These are phyloP conservation scores for Daldinia decipiens DNA, from an alignment of 495 filamentous ascomycete genomes.

Conservation along the genomic window DNA sequence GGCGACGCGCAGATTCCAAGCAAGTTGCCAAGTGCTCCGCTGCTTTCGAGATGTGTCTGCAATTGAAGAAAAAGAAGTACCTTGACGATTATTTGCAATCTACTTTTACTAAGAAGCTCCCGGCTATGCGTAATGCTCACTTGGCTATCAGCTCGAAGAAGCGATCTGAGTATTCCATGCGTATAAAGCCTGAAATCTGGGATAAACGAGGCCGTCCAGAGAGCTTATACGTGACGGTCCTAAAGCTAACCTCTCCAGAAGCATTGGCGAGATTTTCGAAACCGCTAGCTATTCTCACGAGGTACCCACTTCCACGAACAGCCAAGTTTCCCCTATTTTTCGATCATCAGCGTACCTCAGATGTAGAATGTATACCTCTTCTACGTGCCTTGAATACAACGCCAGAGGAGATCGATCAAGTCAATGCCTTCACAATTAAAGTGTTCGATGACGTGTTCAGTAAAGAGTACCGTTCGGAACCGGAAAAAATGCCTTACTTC, in stretches of 20 bases:
- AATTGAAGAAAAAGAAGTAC: conserved; percentile 71
- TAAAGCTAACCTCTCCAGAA: conserved; percentile 68
- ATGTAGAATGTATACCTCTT: conserved; percentile 59
- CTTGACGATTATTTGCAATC: conserved; percentile 80
- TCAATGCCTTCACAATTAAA: conserved; percentile 77
- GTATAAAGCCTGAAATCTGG: conserved; percentile 84
- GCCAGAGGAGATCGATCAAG: conserved; percentile 53
- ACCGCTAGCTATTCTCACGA: conserved; percentile 77
- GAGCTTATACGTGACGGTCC: conserved; percentile 70
- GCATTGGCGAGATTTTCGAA: conserved; percentile 68
- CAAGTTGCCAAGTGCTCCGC: conserved; percentile 86
- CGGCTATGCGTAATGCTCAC: conserved; percentile 89
- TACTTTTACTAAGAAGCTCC: conserved; percentile 75
- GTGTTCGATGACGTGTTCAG: conserved; percentile 90
- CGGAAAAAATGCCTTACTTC: conserved; percentile 82
- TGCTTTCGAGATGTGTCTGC: conserved; percentile 84
- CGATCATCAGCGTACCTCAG: conserved; percentile 66
- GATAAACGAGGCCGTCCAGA: conserved; percentile 59
- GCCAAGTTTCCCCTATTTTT: conserved; percentile 78
- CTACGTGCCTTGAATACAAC: conserved; percentile 54
- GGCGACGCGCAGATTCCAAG: conserved; percentile 70
- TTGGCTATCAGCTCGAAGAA: conserved; percentile 83
- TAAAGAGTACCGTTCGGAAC: conserved; percentile 76
- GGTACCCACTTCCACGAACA: conserved; percentile 69
- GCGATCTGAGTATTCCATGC: conserved; percentile 77